Evolutionary conservation across 164 flowering plant genomes (phyloP).

Genomic region (Kalanchoe fedtschenkoi): DNA sequence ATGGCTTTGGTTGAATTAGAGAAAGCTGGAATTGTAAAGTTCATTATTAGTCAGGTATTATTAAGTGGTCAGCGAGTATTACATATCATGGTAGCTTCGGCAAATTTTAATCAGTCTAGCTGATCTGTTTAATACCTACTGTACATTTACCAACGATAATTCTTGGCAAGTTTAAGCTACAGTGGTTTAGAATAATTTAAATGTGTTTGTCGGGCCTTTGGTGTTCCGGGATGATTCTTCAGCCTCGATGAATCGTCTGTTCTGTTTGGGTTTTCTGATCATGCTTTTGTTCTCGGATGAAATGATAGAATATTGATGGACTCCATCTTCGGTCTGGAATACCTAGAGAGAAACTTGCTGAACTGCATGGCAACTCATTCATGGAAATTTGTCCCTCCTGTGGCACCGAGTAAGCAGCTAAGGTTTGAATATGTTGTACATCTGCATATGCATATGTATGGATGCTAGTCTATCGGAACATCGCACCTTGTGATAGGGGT

Average conservation of each 20-base stretch:
- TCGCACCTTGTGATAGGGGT: too few relatives aligned
- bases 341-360: constrained; percentile 87
- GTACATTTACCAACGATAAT: too few relatives aligned
- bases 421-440: background rate
- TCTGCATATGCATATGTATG: background rate
- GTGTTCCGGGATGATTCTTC: too few relatives aligned
- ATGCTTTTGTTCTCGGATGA: background rate
- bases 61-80: background rate
- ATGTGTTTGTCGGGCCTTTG: too few relatives aligned
- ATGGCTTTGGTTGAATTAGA: constrained; percentile 93
- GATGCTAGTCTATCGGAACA: too few relatives aligned
- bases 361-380: constrained; percentile 95
- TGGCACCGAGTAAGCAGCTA: constrained; percentile 68
- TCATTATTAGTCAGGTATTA: constrained; percentile 81
- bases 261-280: background rate
- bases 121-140: too few relatives aligned
- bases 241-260: too few relatives aligned
- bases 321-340: constrained; percentile 98
- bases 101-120: too few relatives aligned
- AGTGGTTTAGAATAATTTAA: too few relatives aligned
- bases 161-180: too few relatives aligned
- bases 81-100: background rate
- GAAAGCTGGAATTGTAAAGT: constrained; percentile 77
- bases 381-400: constrained; percentile 84
- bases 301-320: constrained; percentile 81